phyloP scores from a whole-genome alignment of 345 rosid genomes.

The Murraya paniculata region DNA sequence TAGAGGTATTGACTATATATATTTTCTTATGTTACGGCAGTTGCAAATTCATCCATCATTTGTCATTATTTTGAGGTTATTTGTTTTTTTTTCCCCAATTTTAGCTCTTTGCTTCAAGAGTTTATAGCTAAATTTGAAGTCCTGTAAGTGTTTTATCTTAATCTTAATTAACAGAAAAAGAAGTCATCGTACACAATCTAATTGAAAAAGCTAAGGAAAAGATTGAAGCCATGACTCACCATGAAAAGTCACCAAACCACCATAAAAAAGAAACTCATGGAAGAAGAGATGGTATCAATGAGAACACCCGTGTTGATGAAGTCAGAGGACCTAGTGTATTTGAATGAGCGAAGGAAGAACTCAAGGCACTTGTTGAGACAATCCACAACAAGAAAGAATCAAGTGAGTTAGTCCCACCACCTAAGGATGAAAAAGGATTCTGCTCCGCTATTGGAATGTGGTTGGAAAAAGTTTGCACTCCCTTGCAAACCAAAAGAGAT shows the following conservation, averaged over 20 bases:
- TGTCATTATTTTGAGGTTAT: not conserved
- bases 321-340: constrained; percentile 58
- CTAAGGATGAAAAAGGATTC: constrained; percentile 38
- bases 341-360: constrained; percentile 53
- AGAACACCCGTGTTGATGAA: constrained; percentile 35
- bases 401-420: constrained; percentile 14
- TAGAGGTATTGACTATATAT: too few species aligned
- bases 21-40: not conserved
- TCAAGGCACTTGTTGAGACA: constrained; percentile 47
- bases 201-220: constrained; percentile 47
- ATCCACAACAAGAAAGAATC: constrained; percentile 43
- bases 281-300: constrained; percentile 41
- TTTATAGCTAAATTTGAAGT: constrained; percentile 1
- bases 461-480: constrained; percentile 46
- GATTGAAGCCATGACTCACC: constrained; percentile 36
- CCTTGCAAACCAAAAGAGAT: constrained; percentile 32
- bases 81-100: not conserved
- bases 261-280: constrained; percentile 53
- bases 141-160: not conserved
- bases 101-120: not conserved
- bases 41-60: not conserved
- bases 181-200: constrained; percentile 31
- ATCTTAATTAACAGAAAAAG: constrained; percentile 11
- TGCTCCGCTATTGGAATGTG: constrained; percentile 42
- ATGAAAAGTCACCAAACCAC: constrained; percentile 24